Percentiles rank a stretch among this genome's conserved stretches.
Conservation (phyloP, 768 basidiomycete species). For the Arthromyces matolae region DNA sequence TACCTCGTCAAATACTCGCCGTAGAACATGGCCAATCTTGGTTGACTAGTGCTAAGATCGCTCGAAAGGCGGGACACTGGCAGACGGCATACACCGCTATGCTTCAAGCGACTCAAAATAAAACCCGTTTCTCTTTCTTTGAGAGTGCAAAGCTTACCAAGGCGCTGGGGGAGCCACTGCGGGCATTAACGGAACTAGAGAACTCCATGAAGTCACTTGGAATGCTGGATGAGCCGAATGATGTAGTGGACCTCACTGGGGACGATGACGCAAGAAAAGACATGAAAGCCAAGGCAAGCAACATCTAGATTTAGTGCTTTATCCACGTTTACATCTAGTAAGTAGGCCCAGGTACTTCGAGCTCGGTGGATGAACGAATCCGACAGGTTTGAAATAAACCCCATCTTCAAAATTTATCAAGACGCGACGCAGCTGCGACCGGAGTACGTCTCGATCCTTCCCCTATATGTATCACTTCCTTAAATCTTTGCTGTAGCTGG, state of each 20-base stretch:
- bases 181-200: conserved; percentile 85
- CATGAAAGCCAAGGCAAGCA: conserved; percentile 68
- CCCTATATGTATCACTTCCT: neutral
- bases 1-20: conserved; percentile 36
- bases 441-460: conserved; percentile 35
- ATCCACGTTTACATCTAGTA: neutral
- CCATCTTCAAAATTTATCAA: conserved; percentile 58
- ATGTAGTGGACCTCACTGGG: conserved; percentile 56
- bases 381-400: conserved; percentile 67
- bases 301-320: neutral
- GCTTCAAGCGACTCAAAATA: conserved; percentile 78
- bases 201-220: conserved; percentile 57
- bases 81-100: conserved; percentile 97
- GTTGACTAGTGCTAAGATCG: conserved; percentile 93
- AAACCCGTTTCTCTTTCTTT: conserved; percentile 74
- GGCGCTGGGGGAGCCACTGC: conserved; percentile 72
- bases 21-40: conserved; percentile 79
- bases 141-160: conserved; percentile 87
- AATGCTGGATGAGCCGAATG: conserved; percentile 37
- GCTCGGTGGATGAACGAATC: conserved; percentile 94
- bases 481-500: conserved; percentile 43
- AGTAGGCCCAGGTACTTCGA: conserved; percentile 71
- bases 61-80: conserved; percentile 90
- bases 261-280: conserved; percentile 46
- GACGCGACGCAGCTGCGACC: conserved; percentile 46